These are phyloP conservation scores for Diaporthe capsici DNA, from an alignment of 2,329 filamentous ascomycete species.

Conservation along the genomic window DNA sequence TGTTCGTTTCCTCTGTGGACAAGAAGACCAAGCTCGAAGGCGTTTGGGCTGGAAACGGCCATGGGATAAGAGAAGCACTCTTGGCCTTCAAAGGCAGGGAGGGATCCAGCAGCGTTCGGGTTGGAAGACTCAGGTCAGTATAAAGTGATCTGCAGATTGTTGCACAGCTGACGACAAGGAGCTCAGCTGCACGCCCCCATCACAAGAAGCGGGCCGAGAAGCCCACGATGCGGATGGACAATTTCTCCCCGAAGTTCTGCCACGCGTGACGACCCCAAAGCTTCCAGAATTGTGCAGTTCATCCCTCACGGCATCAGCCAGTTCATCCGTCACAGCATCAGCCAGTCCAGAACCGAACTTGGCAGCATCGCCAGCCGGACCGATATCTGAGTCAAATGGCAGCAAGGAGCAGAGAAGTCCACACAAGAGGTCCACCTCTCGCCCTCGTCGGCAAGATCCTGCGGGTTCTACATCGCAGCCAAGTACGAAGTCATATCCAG, in stretches of 20 bases:
- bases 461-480: not conserved
- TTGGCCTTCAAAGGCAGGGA: not conserved
- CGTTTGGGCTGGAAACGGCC: not conserved
- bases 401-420: not conserved
- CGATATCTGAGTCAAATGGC: not conserved
- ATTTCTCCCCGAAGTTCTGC: too few species aligned
- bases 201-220: not conserved
- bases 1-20: slow-evolving; percentile 21
- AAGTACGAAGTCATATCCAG: too few species aligned
- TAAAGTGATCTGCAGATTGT: not conserved
- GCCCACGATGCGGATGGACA: not conserved
- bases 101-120: not conserved
- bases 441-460: not conserved
- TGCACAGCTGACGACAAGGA: not conserved
- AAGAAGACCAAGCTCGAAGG: not conserved
- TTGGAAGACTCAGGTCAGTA: slow-evolving; percentile 28
- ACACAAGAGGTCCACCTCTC: not conserved
- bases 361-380: not conserved
- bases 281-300: not conserved
- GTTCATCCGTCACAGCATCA: not conserved
- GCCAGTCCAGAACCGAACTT: not conserved
- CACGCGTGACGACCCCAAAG: not conserved
- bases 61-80: slow-evolving; percentile 4
- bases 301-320: not conserved
- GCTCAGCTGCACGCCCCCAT: not conserved